Evolutionary conservation across 768 basidiomycete genomes (phyloP).

Genomic region (Tubosaeta brunneosetosa): DNA sequence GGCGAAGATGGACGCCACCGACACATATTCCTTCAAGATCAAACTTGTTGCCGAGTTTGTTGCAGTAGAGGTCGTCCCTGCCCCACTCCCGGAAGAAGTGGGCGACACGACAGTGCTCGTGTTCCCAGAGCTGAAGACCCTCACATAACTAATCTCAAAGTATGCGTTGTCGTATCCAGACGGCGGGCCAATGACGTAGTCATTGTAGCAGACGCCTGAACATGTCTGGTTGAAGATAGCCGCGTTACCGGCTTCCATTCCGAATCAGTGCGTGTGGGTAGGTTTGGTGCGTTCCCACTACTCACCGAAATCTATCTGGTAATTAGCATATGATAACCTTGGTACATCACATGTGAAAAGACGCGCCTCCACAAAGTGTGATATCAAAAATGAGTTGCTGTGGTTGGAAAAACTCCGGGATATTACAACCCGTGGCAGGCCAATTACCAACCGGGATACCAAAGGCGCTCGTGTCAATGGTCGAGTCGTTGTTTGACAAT

Average conservation of each 20-base stretch:
- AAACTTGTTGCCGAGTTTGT: conserved; percentile 8
- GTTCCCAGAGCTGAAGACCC: conserved; percentile 40
- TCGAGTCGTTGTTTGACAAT: conserved; percentile 45
- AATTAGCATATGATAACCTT: conserved; percentile 9
- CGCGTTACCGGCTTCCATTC: conserved; percentile 42
- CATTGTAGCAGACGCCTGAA: conserved; percentile 60
- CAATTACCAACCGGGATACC: conserved; percentile 71
- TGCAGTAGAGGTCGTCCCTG: conserved; percentile 9
- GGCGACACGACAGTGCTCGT: conserved; percentile 25
- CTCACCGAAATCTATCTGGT: conserved; percentile 31
- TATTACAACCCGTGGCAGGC: conserved; percentile 51
- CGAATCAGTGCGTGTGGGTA: conserved; percentile 5
- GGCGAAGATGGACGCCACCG: conserved; percentile 9
- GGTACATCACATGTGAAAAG: conserved; percentile 7
- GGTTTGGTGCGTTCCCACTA: not conserved
- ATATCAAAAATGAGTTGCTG: conserved; percentile 73
- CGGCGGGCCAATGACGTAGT: conserved; percentile 62
- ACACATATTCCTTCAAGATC: not conserved
- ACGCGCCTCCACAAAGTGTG: conserved; percentile 60
- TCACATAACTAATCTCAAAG: conserved; percentile 66
- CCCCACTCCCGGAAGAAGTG: conserved; percentile 13
- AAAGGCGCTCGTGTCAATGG: conserved; percentile 50
- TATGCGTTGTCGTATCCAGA: conserved; percentile 61
- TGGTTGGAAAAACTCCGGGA: conserved; percentile 50
- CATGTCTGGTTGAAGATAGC: conserved; percentile 57